These are phyloP conservation scores for Spinacia oleracea DNA, from an alignment of 179 eudicot species.

Conservation along the genomic window DNA sequence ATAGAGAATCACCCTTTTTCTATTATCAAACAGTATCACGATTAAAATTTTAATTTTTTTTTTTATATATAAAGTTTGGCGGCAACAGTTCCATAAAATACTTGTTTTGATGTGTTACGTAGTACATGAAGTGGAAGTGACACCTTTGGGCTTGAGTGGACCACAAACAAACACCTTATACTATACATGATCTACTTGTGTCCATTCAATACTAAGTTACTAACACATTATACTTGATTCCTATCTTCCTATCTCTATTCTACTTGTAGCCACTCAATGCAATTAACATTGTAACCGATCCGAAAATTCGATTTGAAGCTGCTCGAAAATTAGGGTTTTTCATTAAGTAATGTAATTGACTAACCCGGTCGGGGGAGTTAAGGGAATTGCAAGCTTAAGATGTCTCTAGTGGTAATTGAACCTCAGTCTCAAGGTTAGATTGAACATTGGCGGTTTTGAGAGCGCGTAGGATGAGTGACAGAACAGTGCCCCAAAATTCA, in stretches of 20 bases:
- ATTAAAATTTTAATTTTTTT: neutral
- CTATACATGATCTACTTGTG: slow-evolving; percentile 8
- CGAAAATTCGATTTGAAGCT: no score
- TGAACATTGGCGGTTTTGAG: no score
- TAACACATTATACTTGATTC: slow-evolving; percentile 27
- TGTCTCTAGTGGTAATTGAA: no score
- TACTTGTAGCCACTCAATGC: slow-evolving; percentile 18
- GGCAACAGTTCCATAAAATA: slow-evolving; percentile 20
- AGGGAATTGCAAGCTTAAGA: no score
- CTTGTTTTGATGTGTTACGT: neutral
- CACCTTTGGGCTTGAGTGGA: slow-evolving; percentile 26
- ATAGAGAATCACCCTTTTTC: neutral
- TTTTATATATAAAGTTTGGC: neutral
- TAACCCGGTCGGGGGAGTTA: no score
- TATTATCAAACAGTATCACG: neutral
- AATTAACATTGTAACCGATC: no score
- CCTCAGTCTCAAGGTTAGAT: no score
- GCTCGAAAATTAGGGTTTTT: no score
- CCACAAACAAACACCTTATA: slow-evolving; percentile 40
- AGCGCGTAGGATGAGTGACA: no score
- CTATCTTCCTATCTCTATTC: slow-evolving; percentile 18
- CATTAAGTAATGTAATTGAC: no score
- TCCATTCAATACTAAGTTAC: slow-evolving; percentile 33
- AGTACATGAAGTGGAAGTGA: slow-evolving; percentile 15
- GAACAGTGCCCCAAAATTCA: no score